These are phyloP conservation scores for Sisymbrium altissimum DNA, from an alignment of 345 rosid genomes.

Conservation along the genomic window DNA sequence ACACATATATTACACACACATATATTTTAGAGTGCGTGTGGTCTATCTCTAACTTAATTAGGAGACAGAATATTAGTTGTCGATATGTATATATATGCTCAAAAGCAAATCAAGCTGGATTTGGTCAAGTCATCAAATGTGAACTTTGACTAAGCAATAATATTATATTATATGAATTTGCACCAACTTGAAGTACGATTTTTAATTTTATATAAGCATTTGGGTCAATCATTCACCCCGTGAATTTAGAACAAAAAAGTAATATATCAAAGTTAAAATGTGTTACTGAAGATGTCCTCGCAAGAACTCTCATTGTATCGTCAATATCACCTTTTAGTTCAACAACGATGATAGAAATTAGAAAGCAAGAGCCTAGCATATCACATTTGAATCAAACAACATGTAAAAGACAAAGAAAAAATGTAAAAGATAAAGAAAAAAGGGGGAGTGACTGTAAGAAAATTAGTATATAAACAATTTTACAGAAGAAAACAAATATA, in stretches of 20 bases:
- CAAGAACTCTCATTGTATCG: neutral
- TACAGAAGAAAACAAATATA: too few species aligned
- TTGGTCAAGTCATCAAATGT: conserved; percentile 24
- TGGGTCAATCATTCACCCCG: conserved; percentile 7
- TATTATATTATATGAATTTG: conserved; percentile 4
- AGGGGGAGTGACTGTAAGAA: neutral
- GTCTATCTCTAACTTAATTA: too few species aligned
- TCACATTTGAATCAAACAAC: neutral
- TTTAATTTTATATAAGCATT: neutral
- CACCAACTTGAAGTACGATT: conserved; percentile 23
- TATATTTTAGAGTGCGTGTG: neutral
- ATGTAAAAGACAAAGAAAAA: neutral
- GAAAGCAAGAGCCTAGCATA: neutral
- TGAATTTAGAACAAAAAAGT: neutral
- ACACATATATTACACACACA: neutral
- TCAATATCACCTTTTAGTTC: too few species aligned
- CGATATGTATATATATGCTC: too few species aligned
- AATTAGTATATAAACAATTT: neutral
- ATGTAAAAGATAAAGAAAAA: neutral
- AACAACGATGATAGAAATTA: neutral
- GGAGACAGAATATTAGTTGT: too few species aligned
- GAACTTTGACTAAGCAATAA: neutral
- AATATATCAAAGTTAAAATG: neutral
- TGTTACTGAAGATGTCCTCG: neutral
- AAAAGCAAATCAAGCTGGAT: conserved; percentile 13